Conservation (phyloP, 768 basidiomycete species). For the Trametes cinnabarina region DNA sequence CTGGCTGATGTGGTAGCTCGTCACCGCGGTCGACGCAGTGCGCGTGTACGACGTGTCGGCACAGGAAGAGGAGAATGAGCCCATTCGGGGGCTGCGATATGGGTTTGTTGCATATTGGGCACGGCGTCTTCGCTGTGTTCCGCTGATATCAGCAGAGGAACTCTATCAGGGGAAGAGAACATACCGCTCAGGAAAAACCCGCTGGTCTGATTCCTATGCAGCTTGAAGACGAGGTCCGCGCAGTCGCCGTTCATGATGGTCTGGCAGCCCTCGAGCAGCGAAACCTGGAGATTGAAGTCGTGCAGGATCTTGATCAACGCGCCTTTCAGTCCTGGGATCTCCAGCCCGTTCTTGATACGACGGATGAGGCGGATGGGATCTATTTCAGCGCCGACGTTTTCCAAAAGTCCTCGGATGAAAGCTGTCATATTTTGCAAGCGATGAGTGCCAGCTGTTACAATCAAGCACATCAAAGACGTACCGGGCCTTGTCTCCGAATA, state of each 20-base stretch:
- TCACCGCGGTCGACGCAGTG: conserved; percentile 69
- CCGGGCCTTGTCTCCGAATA: conserved; percentile 94
- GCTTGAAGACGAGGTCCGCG: conserved; percentile 58
- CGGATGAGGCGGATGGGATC: conserved; percentile 92
- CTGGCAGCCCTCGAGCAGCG: conserved; percentile 89
- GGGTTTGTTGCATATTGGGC: conserved; percentile 63
- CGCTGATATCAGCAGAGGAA: not conserved
- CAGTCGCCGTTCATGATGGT: conserved; percentile 84
- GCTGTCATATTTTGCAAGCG: conserved; percentile 40
- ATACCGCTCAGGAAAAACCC: conserved; percentile 77
- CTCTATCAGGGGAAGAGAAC: conserved; percentile 23
- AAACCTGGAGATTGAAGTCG: conserved; percentile 93
- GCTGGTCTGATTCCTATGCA: conserved; percentile 74
- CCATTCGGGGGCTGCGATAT: conserved; percentile 58
- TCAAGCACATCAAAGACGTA: conserved; percentile 31
- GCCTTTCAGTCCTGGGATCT: conserved; percentile 92
- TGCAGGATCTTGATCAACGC: conserved; percentile 96
- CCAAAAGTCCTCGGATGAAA: conserved; percentile 92
- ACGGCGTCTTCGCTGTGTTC: conserved; percentile 54
- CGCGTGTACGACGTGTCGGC: conserved; percentile 85
- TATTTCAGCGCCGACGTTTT: conserved; percentile 95
- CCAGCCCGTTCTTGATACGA: conserved; percentile 92
- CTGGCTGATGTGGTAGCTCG: conserved; percentile 58
- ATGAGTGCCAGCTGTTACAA: not conserved
- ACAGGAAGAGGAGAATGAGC: conserved; percentile 76